A percentile compares a stretch with the other conserved stretches of the same genome.
These are phyloP conservation scores for Barnettozyma sp. DNA, from an alignment of 805 yeast genomes.

Conservation along the genomic window DNA sequence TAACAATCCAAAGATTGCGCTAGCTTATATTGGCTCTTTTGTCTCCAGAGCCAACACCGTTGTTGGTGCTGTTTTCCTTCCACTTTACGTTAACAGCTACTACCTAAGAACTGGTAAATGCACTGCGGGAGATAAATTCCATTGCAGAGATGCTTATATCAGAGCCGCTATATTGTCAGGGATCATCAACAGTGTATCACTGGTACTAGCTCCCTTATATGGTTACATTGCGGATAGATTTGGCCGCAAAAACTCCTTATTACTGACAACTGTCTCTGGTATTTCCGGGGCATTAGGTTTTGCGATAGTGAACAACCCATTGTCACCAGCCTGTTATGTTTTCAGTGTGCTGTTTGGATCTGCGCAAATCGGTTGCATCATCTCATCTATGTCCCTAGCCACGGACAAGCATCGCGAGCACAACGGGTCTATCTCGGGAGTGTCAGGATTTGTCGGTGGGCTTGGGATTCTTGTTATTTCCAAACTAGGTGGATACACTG, in stretches of 20 bases:
- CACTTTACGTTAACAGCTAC: slow-evolving; percentile 53
- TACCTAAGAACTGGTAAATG: slow-evolving; percentile 48
- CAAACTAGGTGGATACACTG: slow-evolving; percentile 53
- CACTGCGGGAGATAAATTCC: slow-evolving; percentile 27
- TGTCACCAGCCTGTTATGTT: slow-evolving; percentile 27
- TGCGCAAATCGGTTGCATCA: slow-evolving; percentile 55
- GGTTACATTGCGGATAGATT: slow-evolving; percentile 49
- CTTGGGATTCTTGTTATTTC: slow-evolving; percentile 55
- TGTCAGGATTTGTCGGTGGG: slow-evolving; percentile 63
- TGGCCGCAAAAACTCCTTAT: slow-evolving; percentile 31
- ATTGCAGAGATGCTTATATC: slow-evolving; percentile 57
- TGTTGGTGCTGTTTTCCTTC: slow-evolving; percentile 51
- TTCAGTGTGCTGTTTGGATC: slow-evolving; percentile 46
- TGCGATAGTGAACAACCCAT: slow-evolving; percentile 29
- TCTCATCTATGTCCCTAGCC: slow-evolving; percentile 57
- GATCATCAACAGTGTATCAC: slow-evolving; percentile 49
- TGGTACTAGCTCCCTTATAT: slow-evolving; percentile 57
- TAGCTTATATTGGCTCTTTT: slow-evolving; percentile 56
- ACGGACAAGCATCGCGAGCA: slow-evolving; percentile 37
- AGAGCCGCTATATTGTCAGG: slow-evolving; percentile 66
- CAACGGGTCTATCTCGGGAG: slow-evolving; percentile 64
- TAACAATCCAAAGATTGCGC: slow-evolving; percentile 38
- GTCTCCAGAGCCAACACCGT: slow-evolving; percentile 61
- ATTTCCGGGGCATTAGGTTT: slow-evolving; percentile 36
- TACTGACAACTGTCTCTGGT: slow-evolving; percentile 38